Evolutionary conservation across 176 grass and related monocot genomes (phyloP).

Genomic region (Carex cristatella): DNA sequence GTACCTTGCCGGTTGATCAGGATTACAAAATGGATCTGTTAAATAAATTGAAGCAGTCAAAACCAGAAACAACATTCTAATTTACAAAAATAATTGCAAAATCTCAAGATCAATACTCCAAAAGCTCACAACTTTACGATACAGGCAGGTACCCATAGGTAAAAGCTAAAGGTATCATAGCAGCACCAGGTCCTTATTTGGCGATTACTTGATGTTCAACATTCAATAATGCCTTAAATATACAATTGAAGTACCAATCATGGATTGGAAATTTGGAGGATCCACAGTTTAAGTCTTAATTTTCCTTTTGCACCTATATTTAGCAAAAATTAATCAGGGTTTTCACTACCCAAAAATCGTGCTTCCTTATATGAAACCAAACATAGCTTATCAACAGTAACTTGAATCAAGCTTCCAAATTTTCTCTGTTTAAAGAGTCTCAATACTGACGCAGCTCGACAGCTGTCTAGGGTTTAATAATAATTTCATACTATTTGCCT

Average conservation of each 20-base stretch:
- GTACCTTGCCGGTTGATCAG: conserved; percentile 77
- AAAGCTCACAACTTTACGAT: neutral
- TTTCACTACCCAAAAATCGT: neutral
- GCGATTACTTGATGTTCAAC: neutral
- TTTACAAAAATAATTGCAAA: neutral
- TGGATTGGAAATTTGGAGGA: neutral
- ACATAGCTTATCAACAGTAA: neutral
- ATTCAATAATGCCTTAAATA: neutral
- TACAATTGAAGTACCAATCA: neutral
- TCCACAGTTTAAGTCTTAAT: neutral
- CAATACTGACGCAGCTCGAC: neutral
- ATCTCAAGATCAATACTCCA: neutral
- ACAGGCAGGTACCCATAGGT: neutral
- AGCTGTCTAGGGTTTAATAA: neutral
- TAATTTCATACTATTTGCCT: neutral
- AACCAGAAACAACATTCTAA: neutral
- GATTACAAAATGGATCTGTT: conserved; percentile 69
- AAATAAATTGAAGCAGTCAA: conserved; percentile 7
- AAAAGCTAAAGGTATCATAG: neutral
- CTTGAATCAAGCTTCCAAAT: neutral
- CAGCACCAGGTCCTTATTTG: neutral
- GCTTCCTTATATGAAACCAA: neutral
- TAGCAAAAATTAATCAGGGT: neutral
- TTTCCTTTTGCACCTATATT: neutral
- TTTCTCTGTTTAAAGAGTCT: neutral